Percentiles rank a stretch among this genome's conserved stretches.
Evolutionary conservation across 2,329 filamentous ascomycete genomes (phyloP).

Genomic region (Diaporthe sp.): DNA sequence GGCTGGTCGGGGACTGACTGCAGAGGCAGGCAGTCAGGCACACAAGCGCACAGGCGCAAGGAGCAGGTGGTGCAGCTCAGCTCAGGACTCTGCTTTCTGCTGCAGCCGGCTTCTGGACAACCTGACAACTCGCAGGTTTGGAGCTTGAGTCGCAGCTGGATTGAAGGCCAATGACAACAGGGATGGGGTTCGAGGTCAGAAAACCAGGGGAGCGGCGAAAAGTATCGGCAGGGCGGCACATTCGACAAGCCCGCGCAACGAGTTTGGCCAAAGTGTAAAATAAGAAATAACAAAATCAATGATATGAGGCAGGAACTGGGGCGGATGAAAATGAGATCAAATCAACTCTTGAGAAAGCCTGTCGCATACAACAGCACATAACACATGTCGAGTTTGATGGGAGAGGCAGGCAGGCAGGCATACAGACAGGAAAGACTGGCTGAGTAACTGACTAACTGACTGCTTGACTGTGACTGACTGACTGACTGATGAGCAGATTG

Average conservation of each 20-base stretch:
- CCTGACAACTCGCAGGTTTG: background rate
- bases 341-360: background rate
- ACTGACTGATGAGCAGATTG: background rate
- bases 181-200: slow-evolving; percentile 13
- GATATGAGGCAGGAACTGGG: background rate
- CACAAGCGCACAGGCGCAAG: background rate
- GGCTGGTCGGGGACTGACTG: background rate
- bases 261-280: background rate
- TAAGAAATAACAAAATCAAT: background rate
- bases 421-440: background rate
- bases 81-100: background rate
- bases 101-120: background rate
- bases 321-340: background rate
- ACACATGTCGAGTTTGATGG: background rate
- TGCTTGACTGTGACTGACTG: background rate
- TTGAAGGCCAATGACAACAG: background rate
- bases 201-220: slow-evolving; percentile 7
- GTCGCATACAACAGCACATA: background rate
- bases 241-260: background rate
- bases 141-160: slow-evolving; percentile 15
- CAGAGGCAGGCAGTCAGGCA: too few species aligned
- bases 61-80: background rate
- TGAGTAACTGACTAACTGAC: background rate
- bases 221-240: slow-evolving; percentile 6
- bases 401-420: background rate